Evolutionary conservation across 129 eudicot genomes (phyloP).

Genomic region (Escallonia rubra): DNA sequence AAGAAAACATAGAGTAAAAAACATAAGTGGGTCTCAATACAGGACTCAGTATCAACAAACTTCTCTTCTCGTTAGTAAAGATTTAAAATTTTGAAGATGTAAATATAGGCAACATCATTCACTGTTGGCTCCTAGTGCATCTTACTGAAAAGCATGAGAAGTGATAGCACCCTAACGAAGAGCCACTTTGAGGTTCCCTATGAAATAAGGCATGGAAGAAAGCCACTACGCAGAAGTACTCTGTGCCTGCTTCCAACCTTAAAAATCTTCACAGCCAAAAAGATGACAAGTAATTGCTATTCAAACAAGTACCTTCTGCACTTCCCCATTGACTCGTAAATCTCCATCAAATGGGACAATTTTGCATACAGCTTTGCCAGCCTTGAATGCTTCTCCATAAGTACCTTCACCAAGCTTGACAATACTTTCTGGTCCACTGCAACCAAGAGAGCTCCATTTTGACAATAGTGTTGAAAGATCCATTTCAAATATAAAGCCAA

Average conservation of each 20-base stretch:
- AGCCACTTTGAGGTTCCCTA: too few relatives aligned
- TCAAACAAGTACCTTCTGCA: slow-evolving; percentile 65
- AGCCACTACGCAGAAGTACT: too few relatives aligned
- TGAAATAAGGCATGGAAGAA: too few relatives aligned
- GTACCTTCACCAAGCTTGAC: slow-evolving; percentile 96
- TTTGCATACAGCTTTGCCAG: slow-evolving; percentile 80
- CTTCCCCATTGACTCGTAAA: slow-evolving; percentile 75
- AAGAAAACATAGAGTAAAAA: slow-evolving; percentile 1
- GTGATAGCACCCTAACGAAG: too few relatives aligned
- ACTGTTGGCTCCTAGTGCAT: too few relatives aligned
- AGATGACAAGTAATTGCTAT: neutral
- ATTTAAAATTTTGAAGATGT: too few relatives aligned
- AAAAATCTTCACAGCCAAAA: too few relatives aligned
- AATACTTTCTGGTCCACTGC: slow-evolving; percentile 55
- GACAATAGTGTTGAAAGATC: neutral
- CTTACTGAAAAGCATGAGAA: too few relatives aligned
- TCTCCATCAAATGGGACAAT: slow-evolving; percentile 96
- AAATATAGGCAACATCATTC: too few relatives aligned
- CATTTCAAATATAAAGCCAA: too few relatives aligned
- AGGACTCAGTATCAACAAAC: neutral
- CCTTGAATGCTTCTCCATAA: slow-evolving; percentile 92
- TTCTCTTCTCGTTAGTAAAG: too few relatives aligned
- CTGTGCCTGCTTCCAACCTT: too few relatives aligned
- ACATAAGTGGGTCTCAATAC: neutral
- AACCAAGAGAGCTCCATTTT: slow-evolving; percentile 12